Base-by-base conservation (phyloP, 371 early-diverging fungal genomes). In the Encephalitozoon romaleae region DNA sequence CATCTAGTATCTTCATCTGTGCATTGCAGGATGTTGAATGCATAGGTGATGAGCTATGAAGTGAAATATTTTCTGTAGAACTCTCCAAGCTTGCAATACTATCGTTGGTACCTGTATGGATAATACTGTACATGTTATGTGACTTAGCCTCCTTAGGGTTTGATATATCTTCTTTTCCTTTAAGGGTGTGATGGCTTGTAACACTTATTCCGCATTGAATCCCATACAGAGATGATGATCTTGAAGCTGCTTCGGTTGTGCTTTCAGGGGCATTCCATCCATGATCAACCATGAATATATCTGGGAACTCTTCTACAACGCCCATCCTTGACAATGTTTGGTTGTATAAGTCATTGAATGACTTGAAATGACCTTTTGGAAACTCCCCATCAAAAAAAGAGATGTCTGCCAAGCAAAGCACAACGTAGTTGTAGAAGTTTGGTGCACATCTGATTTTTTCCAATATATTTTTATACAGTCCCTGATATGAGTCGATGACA, bases 341-440 rank as follows among this genome's bases (percentile, higher is more conserved):
- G n/a, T 18, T 59, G 38, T 59, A 59, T 21, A 59, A 12, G n/a
- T 59, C 59, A 5, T 59, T 59, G 39, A 71, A 71, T 9, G 49
- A 39, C 25, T 54, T 54, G 30, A 32, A 43, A 12, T 23, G 42
- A 0, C 52, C 72, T 59, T 59, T 51, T 32, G 52, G 51, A 69
- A 49, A 52, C 30, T 69, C 69, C 21, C 38, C 49, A n/a, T 51
- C 69, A 69, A 69, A 69, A 38, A 69, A 51, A 32, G 69, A 49
- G n/a, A 71, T 43, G 23, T 71, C 72, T 41, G 72, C 72, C 25
- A 71, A 2, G 38, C 39, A 71, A 11, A 54, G 42, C 15, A 71
- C 41, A 28, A 71, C 42, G 28, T 71, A 71, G 38, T 71, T 71
- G 30, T 59, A 71, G 42, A 71, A 59, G 55, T 54, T 39, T 5